Base-by-base conservation (phyloP, 2,329 filamentous ascomycete genomes). In the Penicillium sp. region DNA sequence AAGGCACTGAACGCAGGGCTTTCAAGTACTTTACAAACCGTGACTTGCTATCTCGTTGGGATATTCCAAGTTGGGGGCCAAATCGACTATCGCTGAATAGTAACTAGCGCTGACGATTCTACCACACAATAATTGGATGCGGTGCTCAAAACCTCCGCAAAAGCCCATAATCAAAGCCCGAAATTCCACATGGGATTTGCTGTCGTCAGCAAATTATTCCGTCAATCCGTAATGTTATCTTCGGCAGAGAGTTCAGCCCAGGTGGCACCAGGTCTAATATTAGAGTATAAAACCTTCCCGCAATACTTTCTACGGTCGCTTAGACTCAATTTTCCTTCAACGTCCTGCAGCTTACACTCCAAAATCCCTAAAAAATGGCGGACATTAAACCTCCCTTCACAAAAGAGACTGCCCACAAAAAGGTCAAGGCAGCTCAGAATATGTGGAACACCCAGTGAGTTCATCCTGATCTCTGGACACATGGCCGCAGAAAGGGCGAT, bases 351-450 rank as follows among this genome's bases (percentile, higher is more conserved):
- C 27, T 22, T 14, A 19, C 27, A 48, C 24, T 21, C 13, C 21
- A 6, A 10, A 9, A 29, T 22, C 5, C 22, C 13, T 33, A 33
- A 53, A 53, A 19, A 24, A 78, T 78, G 76, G 74, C 75, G 3
- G 68, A 72, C 51, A 61, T 77, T 33, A 75, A 71, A 48, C 91
- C 91, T 4, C 91, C 91, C 0, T 96, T 92, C 71, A 93, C 86
- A 4, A 79, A 83, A 24, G 87, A 90, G 69, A 88, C 86, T 1
- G 91, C 91, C 2, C 77, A 78, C 16, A 78, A 81, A 57, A 96
- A 96, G 72, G 91, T 96, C 61, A 96, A 96, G 76, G 87, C 86
- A 19, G 91, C 90, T 0, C 91, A 96, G 70, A 84, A 91, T 70
- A 79, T 88, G 3, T 96, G 91, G 91, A 96, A 96, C 68, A 88